Evolutionary conservation across 1,284 basidiomycete genomes (phyloP).

Genomic region (Schizopora paradoxa): DNA sequence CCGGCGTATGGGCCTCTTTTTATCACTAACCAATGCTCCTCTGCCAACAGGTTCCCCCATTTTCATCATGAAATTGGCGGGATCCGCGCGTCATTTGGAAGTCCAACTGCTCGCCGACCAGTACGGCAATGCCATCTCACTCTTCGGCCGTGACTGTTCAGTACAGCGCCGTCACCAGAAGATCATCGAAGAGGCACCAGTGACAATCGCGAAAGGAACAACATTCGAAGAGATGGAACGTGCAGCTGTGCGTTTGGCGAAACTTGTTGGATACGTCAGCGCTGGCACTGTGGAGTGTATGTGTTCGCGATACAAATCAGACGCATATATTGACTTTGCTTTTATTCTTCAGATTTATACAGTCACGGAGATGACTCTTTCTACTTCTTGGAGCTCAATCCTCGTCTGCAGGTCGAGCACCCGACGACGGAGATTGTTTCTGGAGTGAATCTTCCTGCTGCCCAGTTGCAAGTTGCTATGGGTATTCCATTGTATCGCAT

Average conservation of each 20-base stretch:
- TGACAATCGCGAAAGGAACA: constrained; percentile 90
- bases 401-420: constrained; percentile 98
- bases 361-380: constrained; percentile 91
- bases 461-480: constrained; percentile 98
- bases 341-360: constrained; percentile 71
- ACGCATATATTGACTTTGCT: constrained; percentile 8
- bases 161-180: constrained; percentile 99
- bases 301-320: constrained; percentile 22
- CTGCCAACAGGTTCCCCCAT: constrained; percentile 82
- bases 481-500: constrained; percentile 96
- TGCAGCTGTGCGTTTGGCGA: constrained; percentile 94
- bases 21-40: constrained; percentile 14
- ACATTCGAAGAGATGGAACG: constrained; percentile 98
- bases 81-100: constrained; percentile 95
- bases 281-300: constrained; percentile 97
- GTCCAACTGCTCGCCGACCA: constrained; percentile 99
- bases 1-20: constrained; percentile 16
- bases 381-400: constrained; percentile 98
- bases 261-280: constrained; percentile 98
- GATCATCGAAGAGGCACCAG: constrained; percentile 99
- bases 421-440: constrained; percentile 99
- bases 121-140: constrained; percentile 98
- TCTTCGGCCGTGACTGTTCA: constrained; percentile 99
- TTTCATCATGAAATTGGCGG: constrained; percentile 99
- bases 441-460: constrained; percentile 96